These are phyloP conservation scores for Dryas alaskensis DNA, from an alignment of 306 rosid species.

Conservation along the genomic window DNA sequence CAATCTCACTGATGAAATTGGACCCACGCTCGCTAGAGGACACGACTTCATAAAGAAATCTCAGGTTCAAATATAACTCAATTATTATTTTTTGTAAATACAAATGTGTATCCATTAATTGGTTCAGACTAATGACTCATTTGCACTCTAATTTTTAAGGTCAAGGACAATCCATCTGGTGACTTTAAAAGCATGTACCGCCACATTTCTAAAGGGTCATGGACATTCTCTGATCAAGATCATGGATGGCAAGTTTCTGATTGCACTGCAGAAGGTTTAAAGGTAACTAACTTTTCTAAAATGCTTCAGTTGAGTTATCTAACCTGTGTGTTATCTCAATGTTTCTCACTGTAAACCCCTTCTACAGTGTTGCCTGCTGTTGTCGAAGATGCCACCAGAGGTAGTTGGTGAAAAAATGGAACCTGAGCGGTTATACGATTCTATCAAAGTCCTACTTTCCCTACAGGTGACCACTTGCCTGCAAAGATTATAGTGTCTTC, in stretches of 20 bases:
- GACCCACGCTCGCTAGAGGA: constrained; percentile 44
- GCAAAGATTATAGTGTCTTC: not conserved
- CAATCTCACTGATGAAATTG: constrained; percentile 49
- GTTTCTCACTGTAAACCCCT: not conserved
- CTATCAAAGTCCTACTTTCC: constrained; percentile 53
- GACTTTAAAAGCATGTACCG: constrained; percentile 61
- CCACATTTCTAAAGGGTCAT: constrained; percentile 71
- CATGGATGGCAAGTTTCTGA: constrained; percentile 85
- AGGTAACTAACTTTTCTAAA: constrained; percentile 33
- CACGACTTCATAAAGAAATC: constrained; percentile 67
- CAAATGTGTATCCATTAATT: not conserved
- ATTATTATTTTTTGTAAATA: not conserved
- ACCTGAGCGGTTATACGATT: constrained; percentile 44
- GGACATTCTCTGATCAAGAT: constrained; percentile 80
- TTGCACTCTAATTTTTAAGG: constrained; percentile 27
- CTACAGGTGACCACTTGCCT: constrained; percentile 44
- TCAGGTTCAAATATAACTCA: constrained; percentile 33
- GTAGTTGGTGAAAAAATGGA: constrained; percentile 63
- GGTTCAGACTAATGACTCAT: not conserved
- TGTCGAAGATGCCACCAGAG: constrained; percentile 55
- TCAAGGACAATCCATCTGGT: constrained; percentile 59
- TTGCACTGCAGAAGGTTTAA: constrained; percentile 72
- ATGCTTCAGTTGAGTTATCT: too few relatives aligned
- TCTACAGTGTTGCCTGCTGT: constrained; percentile 56
- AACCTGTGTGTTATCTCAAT: not conserved